Conservation (phyloP, 2,329 filamentous ascomycete genomes). For the Pseudonectria buxi region DNA sequence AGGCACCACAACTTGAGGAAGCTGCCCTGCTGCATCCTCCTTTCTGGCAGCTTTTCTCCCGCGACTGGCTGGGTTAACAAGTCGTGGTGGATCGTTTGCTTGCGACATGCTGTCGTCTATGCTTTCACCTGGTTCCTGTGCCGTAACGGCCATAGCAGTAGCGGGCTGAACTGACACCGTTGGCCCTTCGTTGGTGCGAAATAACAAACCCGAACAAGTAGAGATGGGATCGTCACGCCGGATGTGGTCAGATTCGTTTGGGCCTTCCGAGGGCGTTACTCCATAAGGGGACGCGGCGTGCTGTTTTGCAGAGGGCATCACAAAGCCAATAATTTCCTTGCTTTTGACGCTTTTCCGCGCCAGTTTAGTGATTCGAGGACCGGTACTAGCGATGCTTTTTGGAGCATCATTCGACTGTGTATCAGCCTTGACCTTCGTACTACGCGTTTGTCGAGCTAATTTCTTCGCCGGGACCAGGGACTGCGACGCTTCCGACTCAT, state of each 20-base stretch:
- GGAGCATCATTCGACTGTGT: no score
- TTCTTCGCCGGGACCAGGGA: background rate
- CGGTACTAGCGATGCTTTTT: slow-evolving; percentile 6
- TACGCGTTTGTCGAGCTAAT: background rate
- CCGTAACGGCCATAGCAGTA: background rate
- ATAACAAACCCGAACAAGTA: background rate
- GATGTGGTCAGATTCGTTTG: background rate
- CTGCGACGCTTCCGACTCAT: no score
- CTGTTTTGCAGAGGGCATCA: slow-evolving; percentile 8
- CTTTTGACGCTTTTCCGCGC: slow-evolving; percentile 38
- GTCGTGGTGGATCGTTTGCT: slow-evolving; percentile 14
- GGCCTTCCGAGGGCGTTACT: no score
- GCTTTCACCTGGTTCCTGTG: background rate
- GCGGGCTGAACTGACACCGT: background rate
- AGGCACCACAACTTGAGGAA: slow-evolving; percentile 36
- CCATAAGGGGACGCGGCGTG: no score
- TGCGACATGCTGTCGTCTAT: slow-evolving; percentile 5
- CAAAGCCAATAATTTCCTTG: slow-evolving; percentile 40
- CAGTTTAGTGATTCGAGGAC: slow-evolving; percentile 34
- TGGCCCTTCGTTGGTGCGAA: slow-evolving; percentile 1
- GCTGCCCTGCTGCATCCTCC: slow-evolving; percentile 43
- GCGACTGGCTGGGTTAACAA: slow-evolving; percentile 44
- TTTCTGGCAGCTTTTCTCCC: slow-evolving; percentile 47
- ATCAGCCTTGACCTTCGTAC: no score
- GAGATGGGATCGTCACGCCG: slow-evolving; percentile 1